Base-by-base conservation (phyloP, 129 eudicot species). In the Dittrichia graveolens region DNA sequence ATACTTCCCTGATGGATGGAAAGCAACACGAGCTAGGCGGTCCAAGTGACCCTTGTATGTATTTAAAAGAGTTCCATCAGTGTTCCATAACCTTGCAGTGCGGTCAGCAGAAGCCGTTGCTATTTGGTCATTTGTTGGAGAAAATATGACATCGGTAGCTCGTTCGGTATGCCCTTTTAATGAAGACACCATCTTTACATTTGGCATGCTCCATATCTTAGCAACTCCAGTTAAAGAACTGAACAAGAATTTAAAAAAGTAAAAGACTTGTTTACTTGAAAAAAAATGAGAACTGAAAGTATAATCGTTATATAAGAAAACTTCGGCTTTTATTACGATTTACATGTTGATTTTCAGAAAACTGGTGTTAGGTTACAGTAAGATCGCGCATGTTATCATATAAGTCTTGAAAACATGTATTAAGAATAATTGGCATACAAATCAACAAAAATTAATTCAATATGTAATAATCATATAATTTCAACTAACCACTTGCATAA, bases 21-120 rank as follows among this genome's bases (percentile, higher is more conserved):
- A 94, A 39, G 91, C 96, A 83, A 90, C 85, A 53, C 99, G 91
- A 44, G 96, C 97, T 67, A 94, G 92, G 24, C 99, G 97, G 44
- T 90, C 95, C 82, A 94, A 77, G 81, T 94, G 97, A 4, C 97
- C 99, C 76, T 86, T 86, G 82, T 82, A 94, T 65, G 93, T 88
- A 68, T 66, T 83, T 14, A 88, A 60, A 53, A 79, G 83, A 48
- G 85, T 54, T 8, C 99, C 99, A 13, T 90, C 91, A 0, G 64
- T 61, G 78, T 82, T 83, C 99, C 99, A 94, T 58, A 94, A 65
- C 74, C 72, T 94, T 37, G 99, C 99, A 34, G 99, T 90, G 56
- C 91, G 82, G 81, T 94, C 99, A 53, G 99, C 97, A 59, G 97
- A 92, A 38, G 94, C 97, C 12, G 97, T 92, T 55, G 97, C 97